phyloP scores from a whole-genome alignment of 768 basidiomycete species.

The Tephrocybe sp. region DNA sequence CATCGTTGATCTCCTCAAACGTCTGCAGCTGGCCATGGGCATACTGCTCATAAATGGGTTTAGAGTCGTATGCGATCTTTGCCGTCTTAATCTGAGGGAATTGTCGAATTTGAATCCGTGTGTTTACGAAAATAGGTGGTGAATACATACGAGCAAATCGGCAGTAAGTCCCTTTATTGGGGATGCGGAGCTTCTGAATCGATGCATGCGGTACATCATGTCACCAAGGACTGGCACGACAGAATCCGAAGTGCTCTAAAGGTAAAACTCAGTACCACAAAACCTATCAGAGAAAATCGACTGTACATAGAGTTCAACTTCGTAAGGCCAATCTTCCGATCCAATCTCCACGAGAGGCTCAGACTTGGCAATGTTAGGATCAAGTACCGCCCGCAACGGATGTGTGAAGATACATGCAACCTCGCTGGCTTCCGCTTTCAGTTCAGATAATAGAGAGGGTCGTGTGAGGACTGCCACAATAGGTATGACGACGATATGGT shows the following conservation, averaged over 20 bases:
- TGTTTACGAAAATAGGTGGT: not conserved
- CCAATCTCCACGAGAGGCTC: constrained; percentile 55
- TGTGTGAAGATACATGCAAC: constrained; percentile 81
- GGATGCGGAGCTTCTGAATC: constrained; percentile 74
- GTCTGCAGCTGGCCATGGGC: constrained; percentile 48
- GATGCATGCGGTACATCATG: constrained; percentile 74
- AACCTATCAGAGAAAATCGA: not conserved
- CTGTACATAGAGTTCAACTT: constrained; percentile 64
- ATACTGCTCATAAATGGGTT: constrained; percentile 53
- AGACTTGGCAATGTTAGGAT: constrained; percentile 47
- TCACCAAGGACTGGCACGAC: constrained; percentile 44
- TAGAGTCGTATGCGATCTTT: constrained; percentile 55
- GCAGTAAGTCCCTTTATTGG: constrained; percentile 83
- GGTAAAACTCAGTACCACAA: constrained; percentile 4
- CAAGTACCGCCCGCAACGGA: constrained; percentile 69
- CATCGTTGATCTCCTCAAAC: constrained; percentile 21
- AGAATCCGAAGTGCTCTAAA: constrained; percentile 57
- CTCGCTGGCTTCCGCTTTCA: constrained; percentile 61
- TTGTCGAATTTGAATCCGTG: no score
- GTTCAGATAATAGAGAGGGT: constrained; percentile 42
- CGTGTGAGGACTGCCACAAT: constrained; percentile 70
- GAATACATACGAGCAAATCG: constrained; percentile 67
- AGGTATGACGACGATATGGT: constrained; percentile 71
- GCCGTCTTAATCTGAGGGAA: constrained; percentile 64
- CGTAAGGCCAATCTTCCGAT: constrained; percentile 77